Evolutionary conservation across 1,284 basidiomycete species (phyloP), one percentile per base, ranked within the genome.

Genomic region (Pholiota adiposa): DNA sequence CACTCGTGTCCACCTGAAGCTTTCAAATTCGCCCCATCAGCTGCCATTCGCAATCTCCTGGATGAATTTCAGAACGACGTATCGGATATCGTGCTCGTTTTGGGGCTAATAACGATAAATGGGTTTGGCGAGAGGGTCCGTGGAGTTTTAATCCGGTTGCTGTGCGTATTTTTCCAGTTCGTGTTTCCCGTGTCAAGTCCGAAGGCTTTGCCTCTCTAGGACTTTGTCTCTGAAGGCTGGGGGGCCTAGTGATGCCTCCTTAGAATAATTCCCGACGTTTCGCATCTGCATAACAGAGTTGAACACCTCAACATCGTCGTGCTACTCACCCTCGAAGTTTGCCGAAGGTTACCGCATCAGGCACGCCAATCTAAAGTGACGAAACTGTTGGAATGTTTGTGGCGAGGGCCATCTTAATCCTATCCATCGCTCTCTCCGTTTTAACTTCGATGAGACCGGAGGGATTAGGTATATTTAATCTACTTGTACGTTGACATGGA

Each of bases 391-490:
- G 16, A 40, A 38, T 23, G 34, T 48, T 36, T 56, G 38, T 25
- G 44, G 41, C 21, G 44, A 54, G 34, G 31, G 19, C 43, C 21
- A 31, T 58, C 38, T 27, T 27, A 46, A 27, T 46, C 23, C 43
- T 25, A 25, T 46, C 23, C 25, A 54, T 59, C 58, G 21, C 25
- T 21, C 11, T 12, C 34, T 55, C 21, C 25, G 27, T 49, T 49
- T 27, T 27, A 55, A 49, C 43, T 51, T 60, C 62, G 58, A 53
- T 60, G 62, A 29, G 56, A 60, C 50, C 59, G 56, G 55, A 60
- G 54, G 56, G 43, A 31, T 55, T 33, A 36, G 7, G 19, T 43
- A 25, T 49, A 25, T 63, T 54, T 52, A 57, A 27, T n/a, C 29
- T 5, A 31, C 5, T 14, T 48, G 12, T 27, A 29, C 23, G 44